Evolutionary conservation across 2,329 filamentous ascomycete genomes (phyloP), one percentile per base, ranked within the genome.

Genomic region (Gyromitra esculenta): DNA sequence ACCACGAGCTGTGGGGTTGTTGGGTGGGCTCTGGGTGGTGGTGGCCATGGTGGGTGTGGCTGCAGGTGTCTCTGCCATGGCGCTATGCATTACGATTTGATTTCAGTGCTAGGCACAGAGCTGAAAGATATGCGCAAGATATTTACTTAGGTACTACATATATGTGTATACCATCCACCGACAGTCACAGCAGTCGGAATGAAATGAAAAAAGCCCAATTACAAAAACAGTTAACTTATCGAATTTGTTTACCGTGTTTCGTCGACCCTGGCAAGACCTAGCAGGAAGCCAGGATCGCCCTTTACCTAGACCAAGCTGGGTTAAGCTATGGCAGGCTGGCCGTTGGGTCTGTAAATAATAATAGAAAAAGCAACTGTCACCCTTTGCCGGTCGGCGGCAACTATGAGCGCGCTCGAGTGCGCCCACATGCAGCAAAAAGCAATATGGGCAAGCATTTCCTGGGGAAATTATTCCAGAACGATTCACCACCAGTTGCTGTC

Each of bases 71-170:
- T 57, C 37, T 67, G 25, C 25, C 25, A 31, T 31, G 43, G 64
- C 18, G 13, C 13, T 8, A 41, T 56, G 45, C 52, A 64, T 70
- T n/a, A 18, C 54, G 45, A 59, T 66, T 57, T 62, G 45, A 59
- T 66, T 57, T 73, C 45, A 50, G 64, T 60, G 18, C 50, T 54
- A 43, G 21, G 13, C 35, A 56, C 64, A 59, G 62, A 67, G 64
- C 65, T 68, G 71, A 69, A 66, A 62, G 54, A 54, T 31, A 73
- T 43, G 41, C 50, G 65, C 18, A 68, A 37, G 59, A 59, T 11
- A 41, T n/a, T 15, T 57, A 8, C 18, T n/a, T 13, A 25, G 31
- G 59, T 59, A 43, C n/a, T 52, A 52, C 18, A 21, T 21, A 21
- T 21, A 21, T 21, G 18, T 21, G 39, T 45, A 60, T 48, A 7